Evolutionary conservation across 306 rosid genomes (phyloP).

Genomic region (Phaseolus lunatus): DNA sequence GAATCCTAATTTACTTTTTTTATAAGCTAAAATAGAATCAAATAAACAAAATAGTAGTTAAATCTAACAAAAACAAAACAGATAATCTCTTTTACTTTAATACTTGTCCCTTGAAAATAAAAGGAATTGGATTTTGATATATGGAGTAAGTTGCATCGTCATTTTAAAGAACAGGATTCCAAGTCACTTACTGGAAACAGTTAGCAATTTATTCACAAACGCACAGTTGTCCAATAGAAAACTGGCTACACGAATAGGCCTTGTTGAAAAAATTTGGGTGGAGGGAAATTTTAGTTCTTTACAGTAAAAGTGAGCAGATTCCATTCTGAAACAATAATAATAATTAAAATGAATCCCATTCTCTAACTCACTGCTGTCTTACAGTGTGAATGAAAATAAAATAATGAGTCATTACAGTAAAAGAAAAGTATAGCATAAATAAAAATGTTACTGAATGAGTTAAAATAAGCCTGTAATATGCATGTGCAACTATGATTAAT

Average conservation of each 20-base stretch:
- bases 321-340: constrained; percentile 34
- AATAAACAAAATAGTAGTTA: not conserved
- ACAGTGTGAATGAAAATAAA: constrained; percentile 22
- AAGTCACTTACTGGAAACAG: constrained; percentile 28
- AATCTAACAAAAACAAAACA: not conserved
- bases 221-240: not conserved
- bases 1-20: not conserved
- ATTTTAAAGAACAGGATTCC: constrained; percentile 32
- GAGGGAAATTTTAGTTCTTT: constrained; percentile 23
- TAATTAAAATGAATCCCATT: constrained; percentile 35
- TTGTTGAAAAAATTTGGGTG: not conserved
- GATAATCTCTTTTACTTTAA: not conserved
- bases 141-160: constrained; percentile 17
- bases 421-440: not conserved
- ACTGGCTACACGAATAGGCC: not conserved
- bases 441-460: constrained; percentile 23
- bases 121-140: not conserved
- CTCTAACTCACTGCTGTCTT: constrained; percentile 31
- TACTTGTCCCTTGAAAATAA: not conserved
- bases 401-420: constrained; percentile 6
- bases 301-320: constrained; percentile 37
- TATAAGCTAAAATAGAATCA: not conserved
- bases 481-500: constrained; percentile 17
- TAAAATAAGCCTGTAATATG: not conserved
- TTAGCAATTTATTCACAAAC: constrained; percentile 12